Conservation (phyloP, 768 basidiomycete genomes). For the Amylocystis lapponica region DNA sequence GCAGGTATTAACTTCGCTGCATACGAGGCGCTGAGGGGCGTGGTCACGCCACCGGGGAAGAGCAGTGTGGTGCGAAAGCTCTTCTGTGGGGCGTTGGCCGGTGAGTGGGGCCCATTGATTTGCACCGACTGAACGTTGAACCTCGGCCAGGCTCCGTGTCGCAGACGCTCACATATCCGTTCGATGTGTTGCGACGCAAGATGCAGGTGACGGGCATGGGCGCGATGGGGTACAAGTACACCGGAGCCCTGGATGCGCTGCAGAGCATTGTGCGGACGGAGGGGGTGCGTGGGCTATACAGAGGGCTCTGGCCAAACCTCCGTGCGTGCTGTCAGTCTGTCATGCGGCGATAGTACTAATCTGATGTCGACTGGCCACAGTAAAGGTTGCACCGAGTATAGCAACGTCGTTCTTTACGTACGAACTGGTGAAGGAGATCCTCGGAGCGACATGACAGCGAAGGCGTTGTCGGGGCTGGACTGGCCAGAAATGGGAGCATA, state of each 20-base stretch:
- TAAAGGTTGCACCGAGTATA: slow-evolving; percentile 89
- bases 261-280: slow-evolving; percentile 63
- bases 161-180: slow-evolving; percentile 92
- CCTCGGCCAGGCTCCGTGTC: slow-evolving; percentile 67
- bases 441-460: slow-evolving; percentile 31
- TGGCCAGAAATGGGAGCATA: no score
- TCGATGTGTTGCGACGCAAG: slow-evolving; percentile 91
- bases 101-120: slow-evolving; percentile 31
- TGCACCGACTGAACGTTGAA: slow-evolving; percentile 3
- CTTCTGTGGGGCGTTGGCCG: slow-evolving; percentile 81
- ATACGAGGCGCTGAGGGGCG: slow-evolving; percentile 76
- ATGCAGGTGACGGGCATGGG: slow-evolving; percentile 91
- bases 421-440: slow-evolving; percentile 55
- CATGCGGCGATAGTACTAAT: slow-evolving; percentile 2
- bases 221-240: slow-evolving; percentile 58
- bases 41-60: slow-evolving; percentile 81
- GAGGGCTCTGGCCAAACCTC: slow-evolving; percentile 85
- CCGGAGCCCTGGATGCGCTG: slow-evolving; percentile 76
- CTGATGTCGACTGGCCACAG: slow-evolving; percentile 31
- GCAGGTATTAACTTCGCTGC: slow-evolving; percentile 85
- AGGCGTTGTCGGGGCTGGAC: no score
- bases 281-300: slow-evolving; percentile 73
- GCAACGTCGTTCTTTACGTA: slow-evolving; percentile 84
- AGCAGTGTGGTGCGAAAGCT: slow-evolving; percentile 63
- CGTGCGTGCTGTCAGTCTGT: slow-evolving; percentile 43